Percentiles rank a stretch among this genome's conserved stretches.
These are phyloP conservation scores for Pneumocystis canis DNA, from an alignment of 1,139 yeast species.

Conservation along the genomic window DNA sequence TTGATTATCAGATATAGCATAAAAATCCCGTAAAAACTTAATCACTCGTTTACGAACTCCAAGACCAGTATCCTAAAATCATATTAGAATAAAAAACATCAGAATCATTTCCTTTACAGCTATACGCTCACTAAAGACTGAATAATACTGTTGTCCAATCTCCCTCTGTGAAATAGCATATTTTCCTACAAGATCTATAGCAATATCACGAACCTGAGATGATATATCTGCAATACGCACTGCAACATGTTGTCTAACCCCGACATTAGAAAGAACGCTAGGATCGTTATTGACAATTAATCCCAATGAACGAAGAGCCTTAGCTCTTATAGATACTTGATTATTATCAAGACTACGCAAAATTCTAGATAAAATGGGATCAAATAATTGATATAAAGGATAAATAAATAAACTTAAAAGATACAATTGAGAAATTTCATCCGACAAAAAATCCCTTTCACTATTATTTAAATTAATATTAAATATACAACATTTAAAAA, in stretches of 20 bases:
- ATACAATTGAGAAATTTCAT: neutral
- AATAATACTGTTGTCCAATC: slow-evolving; percentile 35
- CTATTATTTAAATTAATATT: slow-evolving; percentile 7
- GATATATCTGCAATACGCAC: slow-evolving; percentile 43
- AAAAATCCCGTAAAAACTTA: slow-evolving; percentile 38
- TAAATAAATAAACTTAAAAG: slow-evolving; percentile 6
- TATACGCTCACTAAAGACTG: slow-evolving; percentile 33
- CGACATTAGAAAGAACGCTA: slow-evolving; percentile 33
- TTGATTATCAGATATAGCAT: slow-evolving; percentile 24
- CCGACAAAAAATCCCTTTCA: slow-evolving; percentile 19
- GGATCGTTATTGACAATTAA: slow-evolving; percentile 39
- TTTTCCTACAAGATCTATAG: slow-evolving; percentile 48
- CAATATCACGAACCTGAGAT: slow-evolving; percentile 62
- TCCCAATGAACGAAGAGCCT: slow-evolving; percentile 47
- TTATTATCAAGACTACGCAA: slow-evolving; percentile 36
- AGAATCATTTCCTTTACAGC: neutral
- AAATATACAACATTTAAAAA: neutral
- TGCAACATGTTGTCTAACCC: slow-evolving; percentile 40
- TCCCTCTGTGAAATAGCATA: slow-evolving; percentile 35
- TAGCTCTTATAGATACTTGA: slow-evolving; percentile 47
- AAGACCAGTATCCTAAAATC: slow-evolving; percentile 42
- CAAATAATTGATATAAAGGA: slow-evolving; percentile 34
- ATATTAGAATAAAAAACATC: neutral
- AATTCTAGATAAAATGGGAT: slow-evolving; percentile 38
- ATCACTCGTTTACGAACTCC: slow-evolving; percentile 52